A percentile compares a stretch with the other conserved stretches of the same genome.
Evolutionary conservation across 768 basidiomycete genomes (phyloP).

Genomic region (Trametes coccinea): DNA sequence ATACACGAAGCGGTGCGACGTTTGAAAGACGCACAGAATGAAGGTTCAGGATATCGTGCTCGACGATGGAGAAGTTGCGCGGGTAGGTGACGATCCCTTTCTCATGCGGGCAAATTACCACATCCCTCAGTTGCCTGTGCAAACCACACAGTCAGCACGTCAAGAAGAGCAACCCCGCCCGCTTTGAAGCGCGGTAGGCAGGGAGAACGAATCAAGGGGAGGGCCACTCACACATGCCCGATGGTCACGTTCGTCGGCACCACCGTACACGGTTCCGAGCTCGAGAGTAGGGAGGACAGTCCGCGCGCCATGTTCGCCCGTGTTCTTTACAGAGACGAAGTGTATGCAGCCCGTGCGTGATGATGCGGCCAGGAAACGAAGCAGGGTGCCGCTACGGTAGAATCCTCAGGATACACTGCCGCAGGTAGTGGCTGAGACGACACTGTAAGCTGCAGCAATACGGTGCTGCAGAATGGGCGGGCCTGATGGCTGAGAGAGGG

Average conservation of each 20-base stretch:
- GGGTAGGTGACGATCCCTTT: slow-evolving; percentile 67
- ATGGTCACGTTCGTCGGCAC: slow-evolving; percentile 45
- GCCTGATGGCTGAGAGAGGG: background rate
- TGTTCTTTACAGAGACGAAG: background rate
- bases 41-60: slow-evolving; percentile 56
- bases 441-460: background rate
- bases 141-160: too few species aligned
- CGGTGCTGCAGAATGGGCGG: background rate
- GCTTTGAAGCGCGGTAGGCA: background rate
- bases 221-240: slow-evolving; percentile 54
- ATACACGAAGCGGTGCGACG: slow-evolving; percentile 3
- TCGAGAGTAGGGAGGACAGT: slow-evolving; percentile 26
- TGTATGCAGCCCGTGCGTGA: background rate
- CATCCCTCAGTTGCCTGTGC: slow-evolving; percentile 72
- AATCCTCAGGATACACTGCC: too few species aligned
- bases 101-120: slow-evolving; percentile 71
- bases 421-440: too few species aligned
- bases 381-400: background rate
- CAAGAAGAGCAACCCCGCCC: too few species aligned
- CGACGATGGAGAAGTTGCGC: slow-evolving; percentile 51
- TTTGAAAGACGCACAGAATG: slow-evolving; percentile 42
- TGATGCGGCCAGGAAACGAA: background rate
- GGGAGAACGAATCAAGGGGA: slow-evolving; percentile 3
- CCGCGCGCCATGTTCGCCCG: slow-evolving; percentile 26
- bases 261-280: slow-evolving; percentile 25